Base-by-base conservation (phyloP, 805 yeast species). In the Naumovozyma baii region DNA sequence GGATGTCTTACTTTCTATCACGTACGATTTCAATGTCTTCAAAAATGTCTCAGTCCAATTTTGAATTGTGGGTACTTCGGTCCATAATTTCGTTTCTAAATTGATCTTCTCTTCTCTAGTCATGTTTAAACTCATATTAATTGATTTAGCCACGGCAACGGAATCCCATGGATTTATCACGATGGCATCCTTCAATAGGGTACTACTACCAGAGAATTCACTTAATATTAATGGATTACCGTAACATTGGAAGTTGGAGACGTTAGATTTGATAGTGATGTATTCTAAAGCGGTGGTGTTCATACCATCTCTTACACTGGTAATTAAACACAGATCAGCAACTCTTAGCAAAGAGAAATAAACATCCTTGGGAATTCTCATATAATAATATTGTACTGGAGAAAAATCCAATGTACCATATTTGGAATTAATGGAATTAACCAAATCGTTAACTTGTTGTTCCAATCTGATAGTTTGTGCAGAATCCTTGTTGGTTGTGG, bases 81-180 rank as follows among this genome's bases (percentile, higher is more conserved):
- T 52, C 61, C 78, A 83, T 36, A 87, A 60, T 39, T 70, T 72
- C 10, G 57, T 50, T 52, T 81, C 82, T 35, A 76, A 59, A 3
- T 51, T 55, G 2, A 51, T 47, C 45, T 73, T 75, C 10, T 69
- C 68, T 7, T 64, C 71, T 3, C 60, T 59, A 1, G 76, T 51
- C 76, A 83, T 69, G 17, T 59, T 50, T 16, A 92, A 69, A 37
- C 87, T 73, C 37, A 74, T 76, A 57, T 87, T 69, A 40, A 94
- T 82, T 5, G 87, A 73, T 51, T 77, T 82, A 1, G 98, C 90
- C 29, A 90, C 90, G 2, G 95, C 95, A 18, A 85, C 90, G 0
- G 94, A 72, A 63, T 92, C 97, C 95, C 96, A 92, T 5, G 99
- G 99, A 51, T 92, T 92, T 28, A 92, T 92, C 47, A 82, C 74